Base-by-base conservation (phyloP, 2,329 filamentous ascomycete genomes). In the Pleurostoma richardsiae region DNA sequence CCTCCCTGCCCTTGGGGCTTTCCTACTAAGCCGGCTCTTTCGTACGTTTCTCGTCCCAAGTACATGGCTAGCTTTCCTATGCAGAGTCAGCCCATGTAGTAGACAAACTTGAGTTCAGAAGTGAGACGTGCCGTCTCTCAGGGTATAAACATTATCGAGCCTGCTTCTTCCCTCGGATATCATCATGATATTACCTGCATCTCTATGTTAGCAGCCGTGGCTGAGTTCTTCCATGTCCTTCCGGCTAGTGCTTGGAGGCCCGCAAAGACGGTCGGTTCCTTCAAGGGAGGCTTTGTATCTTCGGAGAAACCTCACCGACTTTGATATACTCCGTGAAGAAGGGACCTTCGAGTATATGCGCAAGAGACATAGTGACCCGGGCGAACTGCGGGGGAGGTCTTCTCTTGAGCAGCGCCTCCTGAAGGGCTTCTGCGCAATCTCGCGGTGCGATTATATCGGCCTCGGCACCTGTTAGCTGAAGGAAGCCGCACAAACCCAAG, bases 241-340 rank as follows among this genome's bases (percentile, higher is more conserved):
- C 19, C 19, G 19, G 19, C 19, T 19, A 19, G 19, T 19, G 19
- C 19, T 19, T 19, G 19, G 19, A 19, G 19, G 19, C 19, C 19
- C 19, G 19, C 19, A 19, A 19, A 19, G 19, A 19, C 19, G 19
- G 19, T 19, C 19, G 19, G 19, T 19, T 19, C 19, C 19, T 19
- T 19, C 19, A 19, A 19, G 19, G 5, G 42, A 7, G 47, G 39
- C 29, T 6, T 43, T 30, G 4, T 6, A 29, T 10, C 27, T 31
- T 47, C 26, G 51, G 44, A 3, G 29, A 49, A 10, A 41, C 30
- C 61, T 27, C 68, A 88, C 88, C 87, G 49, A 76, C 77, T 64
- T 95, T 95, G 54, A 97, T 84, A 60, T 95, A 91, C 40, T 83
- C 74, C n/a, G 80, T 85, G 58, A 96, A 90, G 57, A 96, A 95